A percentile compares a stretch with the other conserved stretches of the same genome.
Evolutionary conservation across 768 basidiomycete genomes (phyloP).

Genomic region (Strobilomyces dryophilus): DNA sequence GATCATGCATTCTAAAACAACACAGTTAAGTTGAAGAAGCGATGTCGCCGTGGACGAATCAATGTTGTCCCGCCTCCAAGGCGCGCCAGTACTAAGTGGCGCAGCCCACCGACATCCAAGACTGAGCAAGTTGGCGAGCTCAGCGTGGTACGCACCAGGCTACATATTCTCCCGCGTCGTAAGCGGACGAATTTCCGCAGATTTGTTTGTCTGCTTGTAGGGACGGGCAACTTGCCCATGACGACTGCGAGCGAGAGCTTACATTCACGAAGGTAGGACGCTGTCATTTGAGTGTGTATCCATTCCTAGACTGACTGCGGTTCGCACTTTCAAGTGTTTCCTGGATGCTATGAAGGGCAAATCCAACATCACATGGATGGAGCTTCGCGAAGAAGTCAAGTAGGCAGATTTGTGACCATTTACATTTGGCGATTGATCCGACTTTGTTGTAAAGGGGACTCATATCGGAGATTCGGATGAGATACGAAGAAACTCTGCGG

Average conservation of each 20-base stretch:
- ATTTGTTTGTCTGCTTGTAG: constrained; percentile 27
- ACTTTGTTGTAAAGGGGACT: constrained; percentile 6
- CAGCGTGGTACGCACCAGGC: constrained; percentile 12
- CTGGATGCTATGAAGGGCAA: constrained; percentile 8
- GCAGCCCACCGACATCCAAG: constrained; percentile 3
- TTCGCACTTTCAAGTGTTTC: constrained; percentile 15
- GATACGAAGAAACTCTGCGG: constrained; percentile 7
- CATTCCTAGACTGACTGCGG: not conserved
- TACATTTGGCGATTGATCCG: not conserved
- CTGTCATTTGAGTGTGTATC: not conserved
- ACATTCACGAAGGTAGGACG: constrained; percentile 26
- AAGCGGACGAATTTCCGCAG: not conserved
- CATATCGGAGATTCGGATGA: constrained; percentile 10
- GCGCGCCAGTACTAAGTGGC: constrained; percentile 6
- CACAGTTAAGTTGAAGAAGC: constrained; percentile 11
- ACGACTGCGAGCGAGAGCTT: constrained; percentile 12
- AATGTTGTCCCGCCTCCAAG: not conserved
- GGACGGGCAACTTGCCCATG: constrained; percentile 22
- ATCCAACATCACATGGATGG: constrained; percentile 16
- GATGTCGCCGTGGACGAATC: not conserved
- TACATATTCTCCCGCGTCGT: not conserved
- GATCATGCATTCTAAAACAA: not conserved
- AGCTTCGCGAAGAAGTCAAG: constrained; percentile 17
- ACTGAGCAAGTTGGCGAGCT: constrained; percentile 10
- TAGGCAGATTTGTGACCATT: not conserved